phyloP scores from a whole-genome alignment of 1,284 basidiomycete species.

The Entoloma clypeatum region DNA sequence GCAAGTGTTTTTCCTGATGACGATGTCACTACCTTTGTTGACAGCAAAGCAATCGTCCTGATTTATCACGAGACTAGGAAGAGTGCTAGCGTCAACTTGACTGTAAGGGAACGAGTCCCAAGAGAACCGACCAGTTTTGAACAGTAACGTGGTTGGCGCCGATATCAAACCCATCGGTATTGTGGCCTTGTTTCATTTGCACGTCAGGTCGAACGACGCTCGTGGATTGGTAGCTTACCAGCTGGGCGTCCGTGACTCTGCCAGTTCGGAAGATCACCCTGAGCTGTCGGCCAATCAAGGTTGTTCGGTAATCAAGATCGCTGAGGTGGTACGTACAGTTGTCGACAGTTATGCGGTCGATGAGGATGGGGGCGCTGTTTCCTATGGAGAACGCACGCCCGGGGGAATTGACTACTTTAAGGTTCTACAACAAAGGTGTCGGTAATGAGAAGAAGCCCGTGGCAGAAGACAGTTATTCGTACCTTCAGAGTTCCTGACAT shows the following conservation, averaged over 20 bases:
- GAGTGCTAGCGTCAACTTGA: constrained; percentile 1
- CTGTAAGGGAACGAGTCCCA: constrained; percentile 1
- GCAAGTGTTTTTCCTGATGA: constrained; percentile 52
- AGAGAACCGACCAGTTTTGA: constrained; percentile 32
- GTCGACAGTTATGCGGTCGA: constrained; percentile 38
- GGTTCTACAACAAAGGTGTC: constrained; percentile 30
- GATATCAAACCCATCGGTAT: constrained; percentile 57
- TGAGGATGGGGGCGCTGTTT: constrained; percentile 35
- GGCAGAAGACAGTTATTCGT: constrained; percentile 24
- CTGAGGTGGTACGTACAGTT: constrained; percentile 32
- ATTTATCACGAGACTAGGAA: neutral
- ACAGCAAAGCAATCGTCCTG: constrained; percentile 65
- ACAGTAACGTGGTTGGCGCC: constrained; percentile 43
- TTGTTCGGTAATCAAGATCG: neutral
- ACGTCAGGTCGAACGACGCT: neutral
- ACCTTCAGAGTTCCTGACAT: constrained; percentile 50
- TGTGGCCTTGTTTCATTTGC: constrained; percentile 32
- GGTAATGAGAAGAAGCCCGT: constrained; percentile 25
- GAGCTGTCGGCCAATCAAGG: constrained; percentile 25
- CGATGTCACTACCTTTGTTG: constrained; percentile 52
- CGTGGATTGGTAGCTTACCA: constrained; percentile 20
- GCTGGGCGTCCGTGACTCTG: constrained; percentile 39
- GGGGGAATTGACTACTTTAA: constrained; percentile 47
- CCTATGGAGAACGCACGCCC: constrained; percentile 35
- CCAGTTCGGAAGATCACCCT: constrained; percentile 41